Conservation (phyloP, 345 rosid genomes). For the Moricandia moricandioides region DNA sequence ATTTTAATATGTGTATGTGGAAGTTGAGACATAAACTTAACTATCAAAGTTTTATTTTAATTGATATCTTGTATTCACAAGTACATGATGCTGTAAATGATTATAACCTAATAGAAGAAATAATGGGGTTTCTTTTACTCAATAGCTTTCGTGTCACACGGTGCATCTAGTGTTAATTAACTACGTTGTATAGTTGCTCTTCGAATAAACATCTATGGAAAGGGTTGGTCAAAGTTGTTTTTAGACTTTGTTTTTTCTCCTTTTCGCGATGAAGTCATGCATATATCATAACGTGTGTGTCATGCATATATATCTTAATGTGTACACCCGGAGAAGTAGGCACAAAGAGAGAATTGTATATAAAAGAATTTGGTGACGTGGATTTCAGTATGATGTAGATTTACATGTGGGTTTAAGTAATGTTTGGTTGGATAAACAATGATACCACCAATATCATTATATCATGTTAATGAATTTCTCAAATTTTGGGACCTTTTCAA, state of each 20-base stretch:
- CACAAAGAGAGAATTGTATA: slow-evolving; percentile 5
- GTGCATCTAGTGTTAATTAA: slow-evolving; percentile 5
- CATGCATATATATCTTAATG: slow-evolving; percentile 14
- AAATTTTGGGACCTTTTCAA: neutral
- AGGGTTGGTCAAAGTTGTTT: slow-evolving; percentile 12
- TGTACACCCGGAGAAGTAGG: slow-evolving; percentile 1
- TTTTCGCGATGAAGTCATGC: slow-evolving; percentile 19
- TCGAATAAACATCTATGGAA: neutral
- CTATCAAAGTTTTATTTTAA: neutral
- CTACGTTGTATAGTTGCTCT: neutral
- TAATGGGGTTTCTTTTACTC: slow-evolving; percentile 33
- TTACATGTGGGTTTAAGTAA: neutral
- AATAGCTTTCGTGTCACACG: slow-evolving; percentile 34
- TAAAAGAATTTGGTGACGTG: slow-evolving; percentile 19
- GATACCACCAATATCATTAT: neutral
- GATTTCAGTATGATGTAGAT: slow-evolving; percentile 1
- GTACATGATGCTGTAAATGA: neutral
- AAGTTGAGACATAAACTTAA: neutral
- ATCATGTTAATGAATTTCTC: neutral
- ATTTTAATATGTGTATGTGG: neutral
- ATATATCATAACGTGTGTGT: slow-evolving; percentile 21
- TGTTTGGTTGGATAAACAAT: neutral
- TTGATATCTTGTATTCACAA: neutral
- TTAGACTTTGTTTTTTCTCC: slow-evolving; percentile 4
- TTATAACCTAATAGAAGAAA: neutral